phyloP scores from a whole-genome alignment of 2,329 filamentous ascomycete species.

The Arthrobotrys iridis region DNA sequence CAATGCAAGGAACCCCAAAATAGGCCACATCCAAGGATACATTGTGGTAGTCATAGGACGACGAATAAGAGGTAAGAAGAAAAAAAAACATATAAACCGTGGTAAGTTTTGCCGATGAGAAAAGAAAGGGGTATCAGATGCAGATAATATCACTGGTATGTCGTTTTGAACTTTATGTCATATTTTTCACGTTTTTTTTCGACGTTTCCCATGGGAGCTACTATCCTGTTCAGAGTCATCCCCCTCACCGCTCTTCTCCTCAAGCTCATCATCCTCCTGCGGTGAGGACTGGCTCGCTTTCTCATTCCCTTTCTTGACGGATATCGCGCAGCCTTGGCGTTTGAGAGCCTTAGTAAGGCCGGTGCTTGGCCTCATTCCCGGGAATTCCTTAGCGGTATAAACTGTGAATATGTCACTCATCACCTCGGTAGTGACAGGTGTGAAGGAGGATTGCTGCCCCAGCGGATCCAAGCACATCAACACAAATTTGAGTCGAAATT shows the following conservation, averaged over 20 bases:
- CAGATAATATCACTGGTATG: constrained; percentile 8
- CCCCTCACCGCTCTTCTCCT: constrained; percentile 55
- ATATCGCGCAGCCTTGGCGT: constrained; percentile 82
- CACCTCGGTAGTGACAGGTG: constrained; percentile 65
- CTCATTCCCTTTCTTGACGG: constrained; percentile 86
- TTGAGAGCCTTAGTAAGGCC: constrained; percentile 77
- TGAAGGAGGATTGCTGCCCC: constrained; percentile 59
- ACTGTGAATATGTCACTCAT: constrained; percentile 80
- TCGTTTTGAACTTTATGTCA: constrained; percentile 17
- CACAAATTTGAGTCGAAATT: constrained; percentile 78
- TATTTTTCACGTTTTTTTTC: constrained; percentile 40
- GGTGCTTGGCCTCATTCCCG: constrained; percentile 82
- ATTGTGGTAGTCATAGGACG: constrained; percentile 14
- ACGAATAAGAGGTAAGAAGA: not conserved
- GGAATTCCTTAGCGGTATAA: constrained; percentile 85
- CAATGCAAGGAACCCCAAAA: constrained; percentile 45
- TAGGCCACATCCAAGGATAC: constrained; percentile 7
- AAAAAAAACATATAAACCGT: not conserved
- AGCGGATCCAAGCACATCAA: constrained; percentile 75
- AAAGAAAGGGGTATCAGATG: constrained; percentile 34
- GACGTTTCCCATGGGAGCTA: constrained; percentile 42
- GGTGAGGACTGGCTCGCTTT: constrained; percentile 64
- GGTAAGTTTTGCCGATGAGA: constrained; percentile 34
- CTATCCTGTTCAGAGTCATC: constrained; percentile 48
- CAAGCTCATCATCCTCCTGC: constrained; percentile 59